These are phyloP conservation scores for Lipomyces sp. DNA, from an alignment of 805 yeast genomes.

Conservation along the genomic window DNA sequence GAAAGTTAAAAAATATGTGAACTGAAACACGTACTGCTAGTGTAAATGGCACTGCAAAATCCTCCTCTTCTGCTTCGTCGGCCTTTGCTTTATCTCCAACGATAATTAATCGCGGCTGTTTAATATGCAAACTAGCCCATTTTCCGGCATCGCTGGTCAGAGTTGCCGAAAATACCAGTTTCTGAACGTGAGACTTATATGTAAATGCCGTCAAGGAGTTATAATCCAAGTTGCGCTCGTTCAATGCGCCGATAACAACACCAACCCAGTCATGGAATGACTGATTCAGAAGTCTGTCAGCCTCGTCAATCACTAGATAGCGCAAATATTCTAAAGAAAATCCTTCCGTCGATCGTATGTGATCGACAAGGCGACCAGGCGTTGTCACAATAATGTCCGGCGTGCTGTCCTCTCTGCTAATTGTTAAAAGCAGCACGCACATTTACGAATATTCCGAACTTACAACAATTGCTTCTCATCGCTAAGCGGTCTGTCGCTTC, in stretches of 20 bases:
- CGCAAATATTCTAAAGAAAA: slow-evolving; percentile 74
- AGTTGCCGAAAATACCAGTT: slow-evolving; percentile 88
- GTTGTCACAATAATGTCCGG: slow-evolving; percentile 47
- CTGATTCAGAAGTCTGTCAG: slow-evolving; percentile 90
- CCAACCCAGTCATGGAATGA: slow-evolving; percentile 91
- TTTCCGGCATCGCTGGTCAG: slow-evolving; percentile 90
- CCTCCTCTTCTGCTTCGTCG: slow-evolving; percentile 29
- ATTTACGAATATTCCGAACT: too few species aligned
- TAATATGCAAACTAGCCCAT: slow-evolving; percentile 64
- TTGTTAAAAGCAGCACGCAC: not conserved
- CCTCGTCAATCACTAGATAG: slow-evolving; percentile 92
- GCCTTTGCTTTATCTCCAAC: slow-evolving; percentile 51
- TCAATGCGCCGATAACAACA: slow-evolving; percentile 37
- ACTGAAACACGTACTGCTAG: slow-evolving; percentile 26
- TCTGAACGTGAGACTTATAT: slow-evolving; percentile 41
- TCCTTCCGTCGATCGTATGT: slow-evolving; percentile 87
- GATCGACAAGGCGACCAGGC: slow-evolving; percentile 75
- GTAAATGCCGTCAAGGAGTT: slow-evolving; percentile 12
- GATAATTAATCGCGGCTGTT: slow-evolving; percentile 68
- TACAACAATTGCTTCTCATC: slow-evolving; percentile 60
- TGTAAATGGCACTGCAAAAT: slow-evolving; percentile 41
- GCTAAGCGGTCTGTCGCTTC: slow-evolving; percentile 51
- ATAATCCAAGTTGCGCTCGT: slow-evolving; percentile 15
- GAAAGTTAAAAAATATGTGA: not conserved
- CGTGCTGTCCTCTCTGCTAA: slow-evolving; percentile 17